A percentile compares a stretch with the other conserved stretches of the same genome.
These are phyloP conservation scores for Podospora sp. DNA, from an alignment of 495 filamentous ascomycete species.

Conservation along the genomic window DNA sequence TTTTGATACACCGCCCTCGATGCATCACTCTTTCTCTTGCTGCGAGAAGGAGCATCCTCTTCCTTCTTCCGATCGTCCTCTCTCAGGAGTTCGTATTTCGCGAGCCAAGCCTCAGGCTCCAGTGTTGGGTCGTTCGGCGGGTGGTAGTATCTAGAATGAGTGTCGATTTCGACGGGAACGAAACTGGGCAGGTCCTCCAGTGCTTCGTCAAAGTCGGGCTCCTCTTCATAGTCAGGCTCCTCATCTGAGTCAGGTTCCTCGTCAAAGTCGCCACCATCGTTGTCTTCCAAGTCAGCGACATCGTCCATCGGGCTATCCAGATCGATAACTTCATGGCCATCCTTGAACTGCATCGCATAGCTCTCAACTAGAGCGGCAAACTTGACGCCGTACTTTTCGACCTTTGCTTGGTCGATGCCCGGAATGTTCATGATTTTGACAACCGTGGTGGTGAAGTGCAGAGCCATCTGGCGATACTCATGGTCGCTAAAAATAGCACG, in stretches of 20 bases:
- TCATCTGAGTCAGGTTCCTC: slow-evolving; percentile 50
- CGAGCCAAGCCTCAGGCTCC: background rate
- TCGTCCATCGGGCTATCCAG: slow-evolving; percentile 39
- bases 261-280: slow-evolving; percentile 63
- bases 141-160: background rate
- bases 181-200: background rate
- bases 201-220: background rate
- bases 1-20: background rate
- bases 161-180: background rate
- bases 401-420: slow-evolving; percentile 70
- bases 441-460: slow-evolving; percentile 64
- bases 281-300: background rate
- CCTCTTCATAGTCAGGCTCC: slow-evolving; percentile 27
- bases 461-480: slow-evolving; percentile 80
- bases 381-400: slow-evolving; percentile 65
- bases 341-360: slow-evolving; percentile 56
- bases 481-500: slow-evolving; percentile 75
- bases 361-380: slow-evolving; percentile 67
- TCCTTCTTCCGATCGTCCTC: background rate
- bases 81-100: background rate
- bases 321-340: too few species aligned
- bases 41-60: too few species aligned
- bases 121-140: background rate
- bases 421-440: slow-evolving; percentile 67
- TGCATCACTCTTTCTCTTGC: background rate